Evolutionary conservation across 179 eudicot species (phyloP), one percentile per base, ranked within the genome.

Genomic region (Nepenthes alata): DNA sequence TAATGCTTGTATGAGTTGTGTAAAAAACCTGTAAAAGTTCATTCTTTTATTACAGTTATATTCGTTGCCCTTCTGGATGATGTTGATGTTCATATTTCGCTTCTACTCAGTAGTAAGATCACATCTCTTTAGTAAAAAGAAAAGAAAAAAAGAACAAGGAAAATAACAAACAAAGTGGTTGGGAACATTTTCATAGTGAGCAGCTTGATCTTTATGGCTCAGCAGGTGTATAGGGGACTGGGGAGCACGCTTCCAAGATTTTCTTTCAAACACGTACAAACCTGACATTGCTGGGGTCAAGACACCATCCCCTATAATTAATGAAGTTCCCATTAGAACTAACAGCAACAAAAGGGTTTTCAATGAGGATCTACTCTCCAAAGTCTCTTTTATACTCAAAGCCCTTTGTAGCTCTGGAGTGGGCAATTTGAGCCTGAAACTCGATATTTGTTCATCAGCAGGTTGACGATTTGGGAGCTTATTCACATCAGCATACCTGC

Each of bases 221-320:
- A 41, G 45, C 45, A 41, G 1, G 45, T 7, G 8, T 4, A 41
- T 41, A 41, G 45, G 45, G 45, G 45, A 4, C 25, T 25, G 25
- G 8, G 8, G 45, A 41, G 38, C 64, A 60, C 8, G 10, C 55
- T 3, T 35, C n/a, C 25, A n/a, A 12, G 47, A 56, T 9, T 35
- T 47, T 35, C 34, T 13, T 45, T 0, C 49, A 56, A 37, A 44
- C n/a, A 48, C 5, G 14, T 6, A 12, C 62, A 45, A 73, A 87
- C 97, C 97, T 83, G 97, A 90, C 73, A 87, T 89, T 60, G 98
- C 96, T 2, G 98, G 98, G 52, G 98, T 93, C 48, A 93, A 68
- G 58, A 93, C 86, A 65, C 98, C 98, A 64, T 93, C 96, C 47
- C 98, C 98, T 39, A 93, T 93, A 44, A 93, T 79, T 86, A 93